Evolutionary conservation across 2,329 filamentous ascomycete species (phyloP), one percentile per base, ranked within the genome.

Genomic region (Lasiodiplodia theobromae): DNA sequence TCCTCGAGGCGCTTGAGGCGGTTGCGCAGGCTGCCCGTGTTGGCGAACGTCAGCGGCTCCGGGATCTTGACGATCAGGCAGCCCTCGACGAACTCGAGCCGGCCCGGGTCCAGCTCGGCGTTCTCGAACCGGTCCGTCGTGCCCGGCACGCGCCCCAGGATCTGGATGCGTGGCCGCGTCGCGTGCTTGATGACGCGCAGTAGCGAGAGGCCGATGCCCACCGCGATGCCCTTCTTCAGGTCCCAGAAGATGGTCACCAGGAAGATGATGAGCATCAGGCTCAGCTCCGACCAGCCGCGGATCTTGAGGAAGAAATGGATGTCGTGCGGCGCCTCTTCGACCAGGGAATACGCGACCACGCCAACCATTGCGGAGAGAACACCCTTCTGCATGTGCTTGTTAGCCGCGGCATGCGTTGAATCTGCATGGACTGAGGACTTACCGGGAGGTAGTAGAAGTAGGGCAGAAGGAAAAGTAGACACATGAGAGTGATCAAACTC

Each of bases 31-130:
- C 96, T 92, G 57, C 94, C 96, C 0, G 96, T 98, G 78, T 99
- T 99, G 76, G 95, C 95, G 78, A 99, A 99, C 0, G 95, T 98
- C 63, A 99, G 84, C 0, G 96, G 96, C 77, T 99, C 96, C 0
- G 96, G 95, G 67, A 99, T 98, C 84, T 98, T 98, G 74, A 98
- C 93, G 70, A 99, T 97, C 11, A 99, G 84, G 70, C 92, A 96
- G 18, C 95, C 93, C 72, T 97, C 94, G 66, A 97, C 87, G 74
- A 97, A 94, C 77, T 98, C 95, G 3, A 98, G 85, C 34, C 87
- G 86, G 54, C 91, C 89, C 0, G 90, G 87, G 68, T 92, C 87
- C 0, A 90, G 75, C 74, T 91, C 94, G 1, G 94, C 94, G 74
- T 96, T 97, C 71, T 95, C 92, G 75, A 97, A 97, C 5, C 88